Conservation (phyloP, 768 basidiomycete genomes). For the Boletus reticulatus region DNA sequence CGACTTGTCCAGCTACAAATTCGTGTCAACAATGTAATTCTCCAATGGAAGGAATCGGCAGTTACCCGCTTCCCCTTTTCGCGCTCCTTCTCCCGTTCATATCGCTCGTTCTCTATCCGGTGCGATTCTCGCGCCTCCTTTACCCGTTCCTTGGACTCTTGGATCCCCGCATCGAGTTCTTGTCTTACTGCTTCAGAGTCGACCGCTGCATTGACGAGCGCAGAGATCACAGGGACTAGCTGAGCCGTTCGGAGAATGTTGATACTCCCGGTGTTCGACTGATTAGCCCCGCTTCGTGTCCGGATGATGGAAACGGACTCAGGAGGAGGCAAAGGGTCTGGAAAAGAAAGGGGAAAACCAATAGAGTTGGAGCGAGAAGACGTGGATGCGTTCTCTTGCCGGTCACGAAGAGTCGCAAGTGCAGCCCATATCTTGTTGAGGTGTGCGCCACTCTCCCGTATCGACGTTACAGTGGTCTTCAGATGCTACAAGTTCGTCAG, state of each 20-base stretch:
- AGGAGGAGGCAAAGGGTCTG: slow-evolving; percentile 61
- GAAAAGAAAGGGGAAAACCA: slow-evolving; percentile 36
- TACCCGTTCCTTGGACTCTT: slow-evolving; percentile 52
- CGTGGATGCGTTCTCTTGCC: slow-evolving; percentile 19
- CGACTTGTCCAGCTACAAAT: slow-evolving; percentile 40
- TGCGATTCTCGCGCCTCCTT: slow-evolving; percentile 52
- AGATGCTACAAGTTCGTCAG: slow-evolving; percentile 8
- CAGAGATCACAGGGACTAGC: slow-evolving; percentile 61
- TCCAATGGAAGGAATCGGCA: neutral
- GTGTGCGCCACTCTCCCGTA: slow-evolving; percentile 52
- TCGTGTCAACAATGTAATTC: neutral
- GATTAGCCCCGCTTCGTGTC: slow-evolving; percentile 45
- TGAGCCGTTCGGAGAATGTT: slow-evolving; percentile 50
- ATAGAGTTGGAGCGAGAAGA: slow-evolving; percentile 13
- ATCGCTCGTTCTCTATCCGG: slow-evolving; percentile 31
- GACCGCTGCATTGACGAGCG: slow-evolving; percentile 54
- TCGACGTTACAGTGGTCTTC: slow-evolving; percentile 45
- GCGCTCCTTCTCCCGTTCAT: slow-evolving; percentile 43
- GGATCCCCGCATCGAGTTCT: slow-evolving; percentile 58
- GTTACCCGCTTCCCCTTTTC: slow-evolving; percentile 40
- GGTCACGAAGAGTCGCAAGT: slow-evolving; percentile 47
- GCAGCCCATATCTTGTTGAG: slow-evolving; percentile 63
- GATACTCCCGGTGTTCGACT: slow-evolving; percentile 26
- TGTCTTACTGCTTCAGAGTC: slow-evolving; percentile 48
- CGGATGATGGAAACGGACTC: slow-evolving; percentile 36